Evolutionary conservation across 2,329 filamentous ascomycete species (phyloP).

Genomic region (Emergomyces orientalis): DNA sequence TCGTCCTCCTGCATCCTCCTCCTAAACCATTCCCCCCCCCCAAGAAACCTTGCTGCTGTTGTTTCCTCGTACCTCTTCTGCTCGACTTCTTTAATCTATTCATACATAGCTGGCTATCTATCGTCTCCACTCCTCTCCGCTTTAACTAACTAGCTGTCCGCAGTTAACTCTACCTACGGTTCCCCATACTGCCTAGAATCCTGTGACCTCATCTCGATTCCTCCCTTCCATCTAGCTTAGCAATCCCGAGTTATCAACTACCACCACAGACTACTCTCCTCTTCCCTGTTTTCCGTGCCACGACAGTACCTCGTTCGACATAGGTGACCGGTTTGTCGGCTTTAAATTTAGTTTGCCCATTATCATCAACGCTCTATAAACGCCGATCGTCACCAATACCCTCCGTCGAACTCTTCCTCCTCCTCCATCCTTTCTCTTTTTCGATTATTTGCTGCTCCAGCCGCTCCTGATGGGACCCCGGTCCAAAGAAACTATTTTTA

Average conservation of each 20-base stretch:
- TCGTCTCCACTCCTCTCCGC: not conserved
- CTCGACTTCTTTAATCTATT: not conserved
- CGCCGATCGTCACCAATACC: not conserved
- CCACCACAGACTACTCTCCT: not conserved
- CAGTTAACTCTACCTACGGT: not conserved
- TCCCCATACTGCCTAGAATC: not conserved
- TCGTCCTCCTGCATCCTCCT: not conserved
- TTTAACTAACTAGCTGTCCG: not conserved
- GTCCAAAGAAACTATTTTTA: constrained; percentile 3
- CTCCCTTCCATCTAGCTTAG: not conserved
- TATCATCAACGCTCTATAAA: not conserved
- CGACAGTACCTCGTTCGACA: not conserved
- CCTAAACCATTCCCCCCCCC: not conserved
- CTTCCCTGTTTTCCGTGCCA: not conserved
- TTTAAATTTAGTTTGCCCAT: not conserved
- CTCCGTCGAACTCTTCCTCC: not conserved
- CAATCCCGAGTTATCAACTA: not conserved
- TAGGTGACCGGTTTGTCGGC: not conserved
- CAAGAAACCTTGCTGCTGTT: not conserved
- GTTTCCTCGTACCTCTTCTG: not conserved
- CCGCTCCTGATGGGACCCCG: constrained; percentile 13
- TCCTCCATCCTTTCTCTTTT: constrained; percentile 10
- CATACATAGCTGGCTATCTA: not conserved
- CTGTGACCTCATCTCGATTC: constrained; percentile 2
- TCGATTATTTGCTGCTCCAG: not conserved